Evolutionary conservation across 2,329 filamentous ascomycete species (phyloP).

Genomic region (Chalaropsis thielavioides): DNA sequence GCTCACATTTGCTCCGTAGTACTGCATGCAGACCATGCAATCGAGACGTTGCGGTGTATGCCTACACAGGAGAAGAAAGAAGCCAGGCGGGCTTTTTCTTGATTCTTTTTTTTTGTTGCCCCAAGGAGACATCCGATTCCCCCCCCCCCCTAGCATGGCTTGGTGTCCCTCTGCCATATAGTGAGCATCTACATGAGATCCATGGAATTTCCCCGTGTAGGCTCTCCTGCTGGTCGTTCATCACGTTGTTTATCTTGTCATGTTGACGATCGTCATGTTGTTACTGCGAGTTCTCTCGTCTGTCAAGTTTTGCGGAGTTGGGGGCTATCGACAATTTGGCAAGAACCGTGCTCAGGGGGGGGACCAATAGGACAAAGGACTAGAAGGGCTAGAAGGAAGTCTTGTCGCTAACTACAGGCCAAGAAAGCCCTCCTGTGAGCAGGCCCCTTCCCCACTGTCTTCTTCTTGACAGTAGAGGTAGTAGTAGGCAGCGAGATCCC

Average conservation of each 20-base stretch:
- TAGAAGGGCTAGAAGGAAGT: neutral
- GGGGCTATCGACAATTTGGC: neutral
- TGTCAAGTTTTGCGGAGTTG: neutral
- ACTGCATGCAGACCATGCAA: neutral
- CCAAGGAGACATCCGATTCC: no score
- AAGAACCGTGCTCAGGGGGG: neutral
- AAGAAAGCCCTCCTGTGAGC: neutral
- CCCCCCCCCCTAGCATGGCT: no score
- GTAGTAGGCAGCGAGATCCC: neutral
- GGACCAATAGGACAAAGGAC: neutral
- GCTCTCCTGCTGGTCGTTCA: neutral
- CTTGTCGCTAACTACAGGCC: neutral
- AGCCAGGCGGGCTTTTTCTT: neutral
- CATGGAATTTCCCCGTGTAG: neutral
- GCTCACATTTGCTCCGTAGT: neutral
- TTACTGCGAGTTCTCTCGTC: neutral
- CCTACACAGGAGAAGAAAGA: neutral
- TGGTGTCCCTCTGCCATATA: no score
- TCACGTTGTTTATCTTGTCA: neutral
- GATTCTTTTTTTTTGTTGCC: no score
- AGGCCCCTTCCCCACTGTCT: neutral
- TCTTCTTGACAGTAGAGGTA: neutral
- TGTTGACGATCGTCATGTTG: neutral
- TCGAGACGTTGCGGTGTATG: neutral
- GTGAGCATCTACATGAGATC: no score